Conservation (phyloP, 805 yeast species). For the Barnettozyma wickerhamii region DNA sequence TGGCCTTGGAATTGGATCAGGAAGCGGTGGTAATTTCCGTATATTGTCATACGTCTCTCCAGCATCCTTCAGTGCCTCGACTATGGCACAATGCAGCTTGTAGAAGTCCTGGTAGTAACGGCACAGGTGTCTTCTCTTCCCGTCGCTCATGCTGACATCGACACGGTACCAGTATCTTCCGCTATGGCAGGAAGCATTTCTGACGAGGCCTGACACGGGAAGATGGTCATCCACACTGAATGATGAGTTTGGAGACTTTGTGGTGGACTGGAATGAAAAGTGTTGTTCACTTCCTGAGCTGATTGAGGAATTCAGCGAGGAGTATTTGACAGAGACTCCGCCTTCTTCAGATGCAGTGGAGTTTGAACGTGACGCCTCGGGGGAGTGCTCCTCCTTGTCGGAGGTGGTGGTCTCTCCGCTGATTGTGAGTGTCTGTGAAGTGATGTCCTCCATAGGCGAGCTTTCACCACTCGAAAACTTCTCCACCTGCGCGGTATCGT, state of each 20-base stretch:
- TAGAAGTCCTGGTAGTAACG: constrained; percentile 50
- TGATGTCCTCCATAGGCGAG: neutral
- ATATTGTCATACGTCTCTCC: constrained; percentile 9
- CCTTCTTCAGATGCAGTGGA: neutral
- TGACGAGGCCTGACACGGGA: constrained; percentile 35
- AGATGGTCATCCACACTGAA: constrained; percentile 9
- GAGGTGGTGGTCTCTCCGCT: too few species aligned
- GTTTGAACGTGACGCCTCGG: too few species aligned
- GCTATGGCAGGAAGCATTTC: constrained; percentile 35
- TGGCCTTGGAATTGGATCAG: constrained; percentile 44
- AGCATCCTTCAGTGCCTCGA: constrained; percentile 18
- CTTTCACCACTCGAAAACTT: too few species aligned
- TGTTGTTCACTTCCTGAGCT: constrained; percentile 9
- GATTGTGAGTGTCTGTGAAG: neutral
- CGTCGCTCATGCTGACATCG: constrained; percentile 35
- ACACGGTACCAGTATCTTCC: constrained; percentile 50
- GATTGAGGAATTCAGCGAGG: constrained; percentile 9
- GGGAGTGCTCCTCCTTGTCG: too few species aligned
- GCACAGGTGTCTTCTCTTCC: constrained; percentile 36
- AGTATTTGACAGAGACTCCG: neutral
- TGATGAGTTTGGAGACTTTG: constrained; percentile 7
- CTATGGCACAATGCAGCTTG: constrained; percentile 36
- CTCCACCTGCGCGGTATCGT: too few species aligned
- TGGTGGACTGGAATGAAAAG: constrained; percentile 12
- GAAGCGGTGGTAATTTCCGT: constrained; percentile 35